Percentiles rank a stretch among this genome's conserved stretches.
Conservation (phyloP, 495 filamentous ascomycete species). For the Mytilinidion resinicola region DNA sequence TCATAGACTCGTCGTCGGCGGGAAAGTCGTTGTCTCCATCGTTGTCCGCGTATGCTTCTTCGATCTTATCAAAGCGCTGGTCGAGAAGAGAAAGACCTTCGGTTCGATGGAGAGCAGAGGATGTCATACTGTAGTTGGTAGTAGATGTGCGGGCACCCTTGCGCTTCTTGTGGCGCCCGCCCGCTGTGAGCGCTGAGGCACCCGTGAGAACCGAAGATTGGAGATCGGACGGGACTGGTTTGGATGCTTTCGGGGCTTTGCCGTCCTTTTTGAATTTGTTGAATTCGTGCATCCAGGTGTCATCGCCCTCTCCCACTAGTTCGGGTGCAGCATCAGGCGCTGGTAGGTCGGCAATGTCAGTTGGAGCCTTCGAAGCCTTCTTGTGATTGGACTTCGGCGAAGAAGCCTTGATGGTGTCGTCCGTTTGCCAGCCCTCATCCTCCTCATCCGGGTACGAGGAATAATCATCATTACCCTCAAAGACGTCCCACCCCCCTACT, state of each 20-base stretch:
- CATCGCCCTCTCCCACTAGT: conserved; percentile 45
- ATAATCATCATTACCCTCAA: conserved; percentile 45
- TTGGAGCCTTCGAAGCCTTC: conserved; percentile 7
- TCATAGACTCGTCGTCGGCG: conserved; percentile 51
- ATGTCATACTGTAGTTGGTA: conserved; percentile 94
- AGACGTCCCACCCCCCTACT: conserved; percentile 5
- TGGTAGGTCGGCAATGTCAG: conserved; percentile 24
- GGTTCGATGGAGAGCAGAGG: conserved; percentile 78
- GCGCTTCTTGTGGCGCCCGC: conserved; percentile 74
- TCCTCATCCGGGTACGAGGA: conserved; percentile 56
- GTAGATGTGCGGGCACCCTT: conserved; percentile 85
- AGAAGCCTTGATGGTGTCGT: conserved; percentile 75
- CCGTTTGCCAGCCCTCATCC: conserved; percentile 83
- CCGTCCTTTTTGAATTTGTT: conserved; percentile 78
- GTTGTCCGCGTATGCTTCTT: conserved; percentile 58
- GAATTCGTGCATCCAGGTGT: conserved; percentile 84
- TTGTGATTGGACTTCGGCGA: conserved; percentile 23
- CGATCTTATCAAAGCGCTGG: conserved; percentile 82
- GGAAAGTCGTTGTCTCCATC: conserved; percentile 21
- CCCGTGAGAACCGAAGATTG: conserved; percentile 76
- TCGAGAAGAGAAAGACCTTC: conserved; percentile 84
- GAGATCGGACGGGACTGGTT: conserved; percentile 50
- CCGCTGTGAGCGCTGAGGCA: conserved; percentile 54
- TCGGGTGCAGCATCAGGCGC: conserved; percentile 44
- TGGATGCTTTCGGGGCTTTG: conserved; percentile 44